These are phyloP conservation scores for Cenococcum geophilum DNA, from an alignment of 495 filamentous ascomycete genomes.

Conservation along the genomic window DNA sequence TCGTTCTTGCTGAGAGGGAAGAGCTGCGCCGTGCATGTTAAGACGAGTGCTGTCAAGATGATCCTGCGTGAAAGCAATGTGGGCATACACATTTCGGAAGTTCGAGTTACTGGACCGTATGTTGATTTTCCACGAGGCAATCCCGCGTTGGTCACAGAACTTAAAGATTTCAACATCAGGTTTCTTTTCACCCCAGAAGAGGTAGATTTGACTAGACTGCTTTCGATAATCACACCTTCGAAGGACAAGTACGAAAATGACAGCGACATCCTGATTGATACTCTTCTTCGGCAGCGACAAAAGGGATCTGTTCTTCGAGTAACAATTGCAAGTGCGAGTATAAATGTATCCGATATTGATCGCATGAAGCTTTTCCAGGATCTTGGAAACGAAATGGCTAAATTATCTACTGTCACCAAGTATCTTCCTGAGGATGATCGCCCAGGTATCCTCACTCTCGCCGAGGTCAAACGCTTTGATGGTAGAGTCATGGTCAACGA, in stretches of 20 bases:
- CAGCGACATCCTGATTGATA: conserved; percentile 93
- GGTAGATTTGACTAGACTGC: conserved; percentile 69
- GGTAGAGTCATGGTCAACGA: conserved; percentile 53
- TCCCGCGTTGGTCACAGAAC: conserved; percentile 47
- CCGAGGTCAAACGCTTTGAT: conserved; percentile 55
- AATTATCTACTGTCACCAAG: conserved; percentile 80
- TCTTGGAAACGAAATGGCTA: conserved; percentile 69
- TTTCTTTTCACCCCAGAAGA: conserved; percentile 68
- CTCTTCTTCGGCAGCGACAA: conserved; percentile 76
- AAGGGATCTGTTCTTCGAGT: conserved; percentile 81
- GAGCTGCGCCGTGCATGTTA: conserved; percentile 63
- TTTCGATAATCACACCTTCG: conserved; percentile 84
- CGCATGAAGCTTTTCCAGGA: conserved; percentile 58
- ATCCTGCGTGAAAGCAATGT: conserved; percentile 57
- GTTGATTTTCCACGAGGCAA: conserved; percentile 42
- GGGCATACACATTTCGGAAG: conserved; percentile 61
- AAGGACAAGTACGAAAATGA: conserved; percentile 86
- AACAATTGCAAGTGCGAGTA: conserved; percentile 55
- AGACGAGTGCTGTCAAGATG: conserved; percentile 73
- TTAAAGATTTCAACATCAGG: conserved; percentile 65
- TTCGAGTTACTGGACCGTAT: conserved; percentile 66
- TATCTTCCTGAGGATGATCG: conserved; percentile 95
- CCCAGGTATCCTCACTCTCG: conserved; percentile 76
- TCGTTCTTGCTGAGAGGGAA: conserved; percentile 67
- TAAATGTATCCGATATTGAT: conserved; percentile 51